phyloP scores from a whole-genome alignment of 306 rosid species.

The Gastrolobium villosum region DNA sequence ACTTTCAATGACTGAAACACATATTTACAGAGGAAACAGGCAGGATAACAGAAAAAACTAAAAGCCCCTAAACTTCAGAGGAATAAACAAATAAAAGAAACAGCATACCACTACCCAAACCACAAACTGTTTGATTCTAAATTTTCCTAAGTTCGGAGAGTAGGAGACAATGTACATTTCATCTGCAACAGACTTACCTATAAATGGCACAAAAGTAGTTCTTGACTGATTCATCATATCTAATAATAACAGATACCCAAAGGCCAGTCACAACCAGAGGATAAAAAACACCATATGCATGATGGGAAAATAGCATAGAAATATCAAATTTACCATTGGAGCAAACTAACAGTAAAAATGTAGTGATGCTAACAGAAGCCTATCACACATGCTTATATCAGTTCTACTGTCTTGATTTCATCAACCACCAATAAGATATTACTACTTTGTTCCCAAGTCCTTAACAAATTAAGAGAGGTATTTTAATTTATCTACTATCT shows the following conservation, averaged over 20 bases:
- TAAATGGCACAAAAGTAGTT: slow-evolving; percentile 15
- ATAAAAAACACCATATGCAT: neutral
- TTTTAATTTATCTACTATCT: neutral
- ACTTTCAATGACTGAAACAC: neutral
- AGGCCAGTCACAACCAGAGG: neutral
- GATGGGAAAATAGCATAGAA: neutral
- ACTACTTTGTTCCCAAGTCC: neutral
- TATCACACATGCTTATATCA: neutral
- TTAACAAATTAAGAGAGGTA: neutral
- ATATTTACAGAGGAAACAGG: neutral
- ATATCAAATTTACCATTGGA: neutral
- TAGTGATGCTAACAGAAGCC: neutral
- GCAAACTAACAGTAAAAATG: slow-evolving; percentile 2
- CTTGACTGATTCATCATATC: neutral
- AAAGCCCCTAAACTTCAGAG: neutral
- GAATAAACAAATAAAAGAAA: neutral
- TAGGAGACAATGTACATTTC: neutral
- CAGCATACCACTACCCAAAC: neutral
- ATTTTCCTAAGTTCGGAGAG: neutral
- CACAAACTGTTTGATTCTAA: slow-evolving; percentile 9
- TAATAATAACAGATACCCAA: neutral
- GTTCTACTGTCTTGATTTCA: neutral
- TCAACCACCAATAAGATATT: neutral
- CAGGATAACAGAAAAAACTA: neutral
- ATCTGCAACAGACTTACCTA: neutral